Evolutionary conservation across 192 early-diverging fungal genomes (phyloP).

Genomic region (Oehlia diaphana): DNA sequence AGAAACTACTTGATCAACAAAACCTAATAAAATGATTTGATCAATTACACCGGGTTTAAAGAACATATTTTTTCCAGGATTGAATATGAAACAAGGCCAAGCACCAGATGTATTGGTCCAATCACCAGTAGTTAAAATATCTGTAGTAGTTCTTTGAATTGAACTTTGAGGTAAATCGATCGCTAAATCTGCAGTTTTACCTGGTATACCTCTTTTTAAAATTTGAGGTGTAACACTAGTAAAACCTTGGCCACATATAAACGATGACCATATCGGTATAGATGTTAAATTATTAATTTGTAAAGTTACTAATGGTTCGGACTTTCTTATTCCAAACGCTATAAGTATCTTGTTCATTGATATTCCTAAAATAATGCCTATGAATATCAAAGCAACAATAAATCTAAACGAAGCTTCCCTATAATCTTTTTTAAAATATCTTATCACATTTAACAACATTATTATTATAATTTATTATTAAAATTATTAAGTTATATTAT

Average conservation of each 20-base stretch:
- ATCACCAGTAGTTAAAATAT: neutral
- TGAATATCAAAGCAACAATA: neutral
- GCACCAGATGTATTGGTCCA: neutral
- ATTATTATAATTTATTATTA: too few relatives aligned
- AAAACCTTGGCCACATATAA: neutral
- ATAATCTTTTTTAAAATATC: neutral
- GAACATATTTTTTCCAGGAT: neutral
- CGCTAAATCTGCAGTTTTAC: neutral
- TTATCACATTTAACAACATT: too few relatives aligned
- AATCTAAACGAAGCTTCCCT: neutral
- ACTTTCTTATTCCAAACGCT: neutral
- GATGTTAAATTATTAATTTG: neutral
- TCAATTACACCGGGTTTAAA: neutral
- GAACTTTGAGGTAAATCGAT: neutral
- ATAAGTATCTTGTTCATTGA: neutral
- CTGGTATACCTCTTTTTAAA: neutral
- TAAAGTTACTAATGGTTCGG: neutral
- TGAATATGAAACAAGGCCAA: neutral
- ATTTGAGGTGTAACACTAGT: neutral
- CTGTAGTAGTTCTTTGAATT: too few relatives aligned
- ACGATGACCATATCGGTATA: neutral
- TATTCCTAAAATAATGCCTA: neutral
- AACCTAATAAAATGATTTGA: neutral
- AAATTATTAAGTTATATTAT: too few relatives aligned
- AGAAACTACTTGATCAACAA: neutral